These are phyloP conservation scores for Trapa bicornis DNA, from an alignment of 345 rosid genomes.

Conservation along the genomic window DNA sequence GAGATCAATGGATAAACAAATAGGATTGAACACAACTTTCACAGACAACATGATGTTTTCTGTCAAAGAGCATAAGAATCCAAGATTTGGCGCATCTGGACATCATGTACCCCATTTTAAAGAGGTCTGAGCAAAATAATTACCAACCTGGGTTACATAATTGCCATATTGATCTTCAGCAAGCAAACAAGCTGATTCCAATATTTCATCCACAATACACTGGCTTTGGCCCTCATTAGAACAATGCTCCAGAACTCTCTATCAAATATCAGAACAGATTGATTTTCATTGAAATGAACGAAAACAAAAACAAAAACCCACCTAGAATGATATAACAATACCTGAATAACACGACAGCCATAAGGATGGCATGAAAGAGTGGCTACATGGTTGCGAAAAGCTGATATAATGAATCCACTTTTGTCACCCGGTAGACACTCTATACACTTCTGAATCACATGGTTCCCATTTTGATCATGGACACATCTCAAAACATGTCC, in stretches of 20 bases:
- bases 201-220: conserved; percentile 77
- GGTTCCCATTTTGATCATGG: conserved; percentile 94
- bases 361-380: conserved; percentile 87
- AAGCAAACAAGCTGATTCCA: conserved; percentile 68
- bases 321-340: conserved; percentile 10
- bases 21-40: background rate
- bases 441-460: conserved; percentile 91
- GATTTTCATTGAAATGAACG: background rate
- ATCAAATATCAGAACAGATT: conserved; percentile 15
- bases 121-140: background rate
- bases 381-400: conserved; percentile 81
- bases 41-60: background rate
- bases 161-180: conserved; percentile 98
- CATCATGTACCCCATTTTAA: background rate
- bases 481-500: conserved; percentile 89
- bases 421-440: conserved; percentile 67
- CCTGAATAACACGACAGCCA: conserved; percentile 98
- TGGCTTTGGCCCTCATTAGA: conserved; percentile 58
- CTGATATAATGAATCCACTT: conserved; percentile 67
- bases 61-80: background rate
- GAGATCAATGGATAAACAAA: background rate
- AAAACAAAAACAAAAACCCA: background rate
- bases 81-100: background rate
- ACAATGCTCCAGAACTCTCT: conserved; percentile 97
- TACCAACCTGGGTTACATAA: conserved; percentile 86